Evolutionary conservation across 371 early-diverging fungal species (phyloP).

Genomic region (Mortierella sp.): DNA sequence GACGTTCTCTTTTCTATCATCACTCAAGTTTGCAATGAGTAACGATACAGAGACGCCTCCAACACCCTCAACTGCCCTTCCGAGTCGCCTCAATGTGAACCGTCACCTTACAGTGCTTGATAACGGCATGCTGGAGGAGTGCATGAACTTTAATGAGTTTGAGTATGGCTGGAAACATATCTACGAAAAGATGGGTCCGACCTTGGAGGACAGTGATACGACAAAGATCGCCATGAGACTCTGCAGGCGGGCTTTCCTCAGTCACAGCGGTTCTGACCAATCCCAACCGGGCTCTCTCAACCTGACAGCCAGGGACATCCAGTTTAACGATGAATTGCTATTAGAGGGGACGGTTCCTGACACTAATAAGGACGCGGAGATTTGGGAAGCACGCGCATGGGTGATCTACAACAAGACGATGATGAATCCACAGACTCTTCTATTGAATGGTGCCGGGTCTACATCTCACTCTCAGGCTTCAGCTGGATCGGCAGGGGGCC

Average conservation of each 20-base stretch:
- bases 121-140: conserved; percentile 50
- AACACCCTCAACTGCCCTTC: conserved; percentile 14
- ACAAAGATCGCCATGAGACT: conserved; percentile 48
- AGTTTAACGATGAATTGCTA: conserved; percentile 4
- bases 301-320: conserved; percentile 16
- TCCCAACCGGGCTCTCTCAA: conserved; percentile 22
- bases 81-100: conserved; percentile 39
- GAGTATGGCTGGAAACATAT: conserved; percentile 49
- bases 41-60: neutral
- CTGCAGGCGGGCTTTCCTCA: conserved; percentile 43
- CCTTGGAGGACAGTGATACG: conserved; percentile 43
- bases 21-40: conserved; percentile 35
- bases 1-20: conserved; percentile 39
- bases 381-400: conserved; percentile 54
- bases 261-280: conserved; percentile 21
- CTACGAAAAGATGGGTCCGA: conserved; percentile 47
- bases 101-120: conserved; percentile 45
- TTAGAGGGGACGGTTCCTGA: neutral
- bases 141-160: conserved; percentile 34
- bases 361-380: conserved; percentile 15
- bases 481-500: neutral
- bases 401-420: conserved; percentile 51
- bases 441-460: conserved; percentile 5
- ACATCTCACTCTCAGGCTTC: conserved; percentile 3
- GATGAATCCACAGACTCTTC: conserved; percentile 25